Percentiles rank a stretch among this genome's conserved stretches.
Evolutionary conservation across 805 yeast species (phyloP).

Genomic region (Wickerhamomyces pijperi): DNA sequence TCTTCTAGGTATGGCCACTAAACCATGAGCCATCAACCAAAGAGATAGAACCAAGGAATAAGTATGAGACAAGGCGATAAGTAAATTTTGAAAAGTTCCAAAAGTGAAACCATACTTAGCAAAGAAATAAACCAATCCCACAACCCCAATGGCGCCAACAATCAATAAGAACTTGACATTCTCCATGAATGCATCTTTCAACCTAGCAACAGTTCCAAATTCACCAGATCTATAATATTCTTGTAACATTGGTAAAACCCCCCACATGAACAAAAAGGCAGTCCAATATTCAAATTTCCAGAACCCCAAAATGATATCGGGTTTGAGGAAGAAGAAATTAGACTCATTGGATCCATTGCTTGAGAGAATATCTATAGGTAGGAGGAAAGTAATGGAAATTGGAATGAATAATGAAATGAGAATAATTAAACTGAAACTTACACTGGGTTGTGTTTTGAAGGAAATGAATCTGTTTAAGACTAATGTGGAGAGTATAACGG

Average conservation of each 20-base stretch:
- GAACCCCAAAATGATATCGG: constrained; percentile 36
- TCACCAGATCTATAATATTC: constrained; percentile 66
- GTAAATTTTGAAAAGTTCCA: constrained; percentile 48
- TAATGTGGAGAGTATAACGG: constrained; percentile 11
- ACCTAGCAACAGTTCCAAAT: constrained; percentile 31
- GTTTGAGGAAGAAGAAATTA: constrained; percentile 33
- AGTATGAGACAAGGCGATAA: constrained; percentile 68
- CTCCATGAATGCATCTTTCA: constrained; percentile 45
- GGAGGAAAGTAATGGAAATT: constrained; percentile 56
- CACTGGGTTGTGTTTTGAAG: constrained; percentile 13
- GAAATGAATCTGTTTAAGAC: constrained; percentile 13
- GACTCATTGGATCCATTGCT: constrained; percentile 20
- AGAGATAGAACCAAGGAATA: constrained; percentile 65
- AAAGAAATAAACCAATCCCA: constrained; percentile 50
- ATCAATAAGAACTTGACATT: constrained; percentile 52
- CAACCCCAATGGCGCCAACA: constrained; percentile 38
- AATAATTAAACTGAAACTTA: constrained; percentile 12
- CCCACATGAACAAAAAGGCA: constrained; percentile 74
- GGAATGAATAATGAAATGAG: constrained; percentile 62
- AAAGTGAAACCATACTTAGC: constrained; percentile 43
- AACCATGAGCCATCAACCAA: constrained; percentile 81
- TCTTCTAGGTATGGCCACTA: constrained; percentile 53
- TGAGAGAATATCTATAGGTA: constrained; percentile 67
- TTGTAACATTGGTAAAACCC: constrained; percentile 59
- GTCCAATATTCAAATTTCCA: constrained; percentile 79